phyloP scores from a whole-genome alignment of 179 eudicot species.

The Actinidia chinensis region DNA sequence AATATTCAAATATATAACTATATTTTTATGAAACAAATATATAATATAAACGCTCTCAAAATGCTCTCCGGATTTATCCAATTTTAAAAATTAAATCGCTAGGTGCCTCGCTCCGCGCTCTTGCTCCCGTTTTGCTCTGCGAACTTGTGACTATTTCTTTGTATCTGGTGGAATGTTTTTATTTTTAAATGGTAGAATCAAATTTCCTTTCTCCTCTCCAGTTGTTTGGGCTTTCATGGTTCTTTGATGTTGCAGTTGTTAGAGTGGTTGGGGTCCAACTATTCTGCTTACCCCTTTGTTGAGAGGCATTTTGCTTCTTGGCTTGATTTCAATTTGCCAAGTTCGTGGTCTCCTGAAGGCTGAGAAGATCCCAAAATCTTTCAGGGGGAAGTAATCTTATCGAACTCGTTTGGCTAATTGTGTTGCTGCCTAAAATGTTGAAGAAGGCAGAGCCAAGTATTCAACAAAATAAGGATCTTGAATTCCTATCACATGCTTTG shows the following conservation, averaged over 20 bases:
- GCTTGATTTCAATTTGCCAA: slow-evolving; percentile 75
- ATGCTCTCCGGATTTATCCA: no score
- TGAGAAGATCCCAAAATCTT: slow-evolving; percentile 65
- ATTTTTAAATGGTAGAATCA: no score
- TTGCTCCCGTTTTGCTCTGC: no score
- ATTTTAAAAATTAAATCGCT: no score
- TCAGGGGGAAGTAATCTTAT: slow-evolving; percentile 59
- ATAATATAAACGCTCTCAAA: no score
- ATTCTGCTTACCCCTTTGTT: slow-evolving; percentile 38
- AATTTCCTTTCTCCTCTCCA: no score
- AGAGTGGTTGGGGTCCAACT: slow-evolving; percentile 72
- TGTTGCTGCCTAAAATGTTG: slow-evolving; percentile 33
- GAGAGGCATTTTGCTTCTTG: slow-evolving; percentile 73
- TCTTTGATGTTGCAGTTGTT: slow-evolving; percentile 57
- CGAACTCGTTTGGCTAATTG: slow-evolving; percentile 67
- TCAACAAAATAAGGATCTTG: slow-evolving; percentile 72
- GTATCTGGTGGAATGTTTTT: no score
- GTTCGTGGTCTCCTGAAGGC: slow-evolving; percentile 62
- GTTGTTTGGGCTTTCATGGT: no score
- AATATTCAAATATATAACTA: no score
- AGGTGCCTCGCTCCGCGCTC: no score
- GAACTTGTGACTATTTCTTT: no score
- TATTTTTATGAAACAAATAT: no score
- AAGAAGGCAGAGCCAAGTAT: slow-evolving; percentile 69
- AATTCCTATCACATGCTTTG: slow-evolving; percentile 48